phyloP scores from a whole-genome alignment of 2,329 filamentous ascomycete genomes.

The Colletotrichum gloeosporioides region DNA sequence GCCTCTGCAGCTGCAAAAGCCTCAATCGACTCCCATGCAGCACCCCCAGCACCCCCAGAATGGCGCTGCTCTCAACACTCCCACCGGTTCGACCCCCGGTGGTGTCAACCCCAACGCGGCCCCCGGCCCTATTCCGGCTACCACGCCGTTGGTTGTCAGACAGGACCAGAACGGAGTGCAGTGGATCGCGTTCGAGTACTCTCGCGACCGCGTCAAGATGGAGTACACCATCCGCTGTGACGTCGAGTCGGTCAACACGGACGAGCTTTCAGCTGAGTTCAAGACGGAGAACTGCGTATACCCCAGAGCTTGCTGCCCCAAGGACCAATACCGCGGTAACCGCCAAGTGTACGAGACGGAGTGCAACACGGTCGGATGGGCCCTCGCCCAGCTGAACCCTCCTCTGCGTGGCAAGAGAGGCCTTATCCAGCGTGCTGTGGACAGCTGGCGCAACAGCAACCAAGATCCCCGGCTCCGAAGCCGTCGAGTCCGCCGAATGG shows the following conservation, averaged over 20 bases:
- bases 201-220: constrained; percentile 96
- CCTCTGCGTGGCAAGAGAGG: constrained; percentile 91
- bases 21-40: constrained; percentile 47
- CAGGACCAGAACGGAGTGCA: constrained; percentile 97
- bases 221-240: constrained; percentile 99
- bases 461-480: constrained; percentile 92
- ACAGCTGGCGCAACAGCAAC: constrained; percentile 99
- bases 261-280: constrained; percentile 84
- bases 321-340: constrained; percentile 96
- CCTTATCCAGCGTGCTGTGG: constrained; percentile 93
- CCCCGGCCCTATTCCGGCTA: constrained; percentile 94
- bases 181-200: constrained; percentile 99
- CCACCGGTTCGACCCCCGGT: constrained; percentile 45
- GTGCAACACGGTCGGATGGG: constrained; percentile 99
- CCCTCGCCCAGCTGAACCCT: constrained; percentile 89
- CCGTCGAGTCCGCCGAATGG: constrained; percentile 90
- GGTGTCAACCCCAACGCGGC: constrained; percentile 88
- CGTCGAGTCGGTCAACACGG: constrained; percentile 93
- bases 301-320: constrained; percentile 90
- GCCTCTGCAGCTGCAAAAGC: constrained; percentile 66
- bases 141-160: constrained; percentile 89
- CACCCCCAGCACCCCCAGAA: constrained; percentile 44
- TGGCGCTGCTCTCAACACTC: constrained; percentile 48
- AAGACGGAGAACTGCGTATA: constrained; percentile 99
- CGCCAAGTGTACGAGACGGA: constrained; percentile 96